Conservation (phyloP, 257 asterid genomes). For the Knoxia roxburghii region DNA sequence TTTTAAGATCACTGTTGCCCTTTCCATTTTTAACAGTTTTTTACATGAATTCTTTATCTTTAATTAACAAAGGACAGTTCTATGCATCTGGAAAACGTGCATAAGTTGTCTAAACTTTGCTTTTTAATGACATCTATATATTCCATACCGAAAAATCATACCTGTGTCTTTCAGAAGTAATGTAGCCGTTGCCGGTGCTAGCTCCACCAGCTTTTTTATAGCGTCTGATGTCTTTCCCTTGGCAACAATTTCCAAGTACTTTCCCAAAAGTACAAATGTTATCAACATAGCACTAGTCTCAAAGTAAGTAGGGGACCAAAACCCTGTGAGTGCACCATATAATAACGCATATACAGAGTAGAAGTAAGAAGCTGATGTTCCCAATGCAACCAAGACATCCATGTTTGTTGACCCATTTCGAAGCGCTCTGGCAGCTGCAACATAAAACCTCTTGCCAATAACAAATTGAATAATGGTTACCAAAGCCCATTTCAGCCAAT, state of each 20-base stretch:
- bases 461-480: conserved; percentile 84
- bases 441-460: conserved; percentile 92
- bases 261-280: conserved; percentile 90
- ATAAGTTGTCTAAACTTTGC: background rate
- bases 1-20: background rate
- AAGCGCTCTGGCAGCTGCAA: conserved; percentile 96
- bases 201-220: conserved; percentile 92
- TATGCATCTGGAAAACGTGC: background rate
- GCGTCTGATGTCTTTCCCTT: conserved; percentile 99
- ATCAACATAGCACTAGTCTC: conserved; percentile 98
- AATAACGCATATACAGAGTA: conserved; percentile 86
- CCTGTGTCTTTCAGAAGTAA: conserved; percentile 73
- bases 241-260: conserved; percentile 89
- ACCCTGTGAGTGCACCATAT: conserved; percentile 89
- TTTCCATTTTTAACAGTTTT: background rate
- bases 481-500: conserved; percentile 93
- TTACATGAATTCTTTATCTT: background rate
- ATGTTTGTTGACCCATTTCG: conserved; percentile 94
- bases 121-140: background rate
- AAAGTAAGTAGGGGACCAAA: conserved; percentile 88
- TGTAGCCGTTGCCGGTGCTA: conserved; percentile 83
- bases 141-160: conserved; percentile 17
- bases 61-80: background rate
- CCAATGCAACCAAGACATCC: conserved; percentile 97
- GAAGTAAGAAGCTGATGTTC: conserved; percentile 94